phyloP scores from a whole-genome alignment of 2,329 filamentous ascomycete species.

The Penicillium aurantiogriseum region DNA sequence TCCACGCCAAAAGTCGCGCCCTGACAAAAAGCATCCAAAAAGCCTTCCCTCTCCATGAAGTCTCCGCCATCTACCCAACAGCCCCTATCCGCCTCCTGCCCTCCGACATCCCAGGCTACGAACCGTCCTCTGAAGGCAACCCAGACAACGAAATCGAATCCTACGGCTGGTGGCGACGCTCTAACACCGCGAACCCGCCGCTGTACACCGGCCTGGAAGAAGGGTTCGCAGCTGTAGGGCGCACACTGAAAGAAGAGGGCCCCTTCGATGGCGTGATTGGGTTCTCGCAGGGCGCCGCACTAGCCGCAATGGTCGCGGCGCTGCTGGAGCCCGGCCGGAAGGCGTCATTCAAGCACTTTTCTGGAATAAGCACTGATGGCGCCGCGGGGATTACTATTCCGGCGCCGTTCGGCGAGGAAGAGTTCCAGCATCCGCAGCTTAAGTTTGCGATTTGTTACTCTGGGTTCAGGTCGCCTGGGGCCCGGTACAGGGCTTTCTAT shows the following conservation, averaged over 20 bases:
- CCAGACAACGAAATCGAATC: constrained; percentile 60
- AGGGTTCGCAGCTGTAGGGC: constrained; percentile 64
- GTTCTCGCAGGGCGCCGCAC: constrained; percentile 76
- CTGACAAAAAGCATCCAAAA: constrained; percentile 79
- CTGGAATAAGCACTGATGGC: constrained; percentile 14
- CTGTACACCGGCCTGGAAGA: constrained; percentile 68
- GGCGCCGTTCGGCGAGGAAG: constrained; percentile 42
- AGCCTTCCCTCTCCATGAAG: constrained; percentile 61
- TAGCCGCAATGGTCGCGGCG: constrained; percentile 69
- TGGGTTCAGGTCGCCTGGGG: constrained; percentile 67
- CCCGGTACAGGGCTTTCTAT: constrained; percentile 67
- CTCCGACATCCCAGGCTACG: constrained; percentile 69
- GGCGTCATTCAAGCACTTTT: constrained; percentile 51
- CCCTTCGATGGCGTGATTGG: constrained; percentile 77
- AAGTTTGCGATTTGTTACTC: constrained; percentile 76
- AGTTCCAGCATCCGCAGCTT: constrained; percentile 51
- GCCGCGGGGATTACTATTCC: constrained; percentile 52
- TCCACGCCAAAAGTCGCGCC: constrained; percentile 84
- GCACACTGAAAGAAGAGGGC: constrained; percentile 60
- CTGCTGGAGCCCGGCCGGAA: constrained; percentile 60
- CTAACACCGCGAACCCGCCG: constrained; percentile 59
- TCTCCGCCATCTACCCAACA: constrained; percentile 66
- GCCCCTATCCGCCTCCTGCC: constrained; percentile 63
- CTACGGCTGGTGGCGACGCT: constrained; percentile 78
- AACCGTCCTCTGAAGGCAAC: constrained; percentile 41